Evolutionary conservation across 176 grass and related monocot genomes (phyloP).

Genomic region (Typha latifolia): DNA sequence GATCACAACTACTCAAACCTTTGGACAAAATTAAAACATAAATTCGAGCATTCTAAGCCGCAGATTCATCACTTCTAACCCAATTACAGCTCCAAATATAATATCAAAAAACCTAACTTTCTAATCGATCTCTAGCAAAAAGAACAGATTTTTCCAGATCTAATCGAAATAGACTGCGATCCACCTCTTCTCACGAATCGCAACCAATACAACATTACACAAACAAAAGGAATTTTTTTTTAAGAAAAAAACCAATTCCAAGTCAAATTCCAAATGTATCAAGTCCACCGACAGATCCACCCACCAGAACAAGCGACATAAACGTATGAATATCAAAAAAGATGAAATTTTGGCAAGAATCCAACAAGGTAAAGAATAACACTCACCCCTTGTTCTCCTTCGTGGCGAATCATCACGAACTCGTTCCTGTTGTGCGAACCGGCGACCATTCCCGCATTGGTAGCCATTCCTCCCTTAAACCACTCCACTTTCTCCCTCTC

Average conservation of each 20-base stretch:
- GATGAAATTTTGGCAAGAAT: not conserved
- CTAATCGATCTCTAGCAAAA: not conserved
- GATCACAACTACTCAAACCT: not conserved
- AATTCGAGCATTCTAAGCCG: not conserved
- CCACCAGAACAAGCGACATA: not conserved
- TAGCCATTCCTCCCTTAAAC: slow-evolving; percentile 32
- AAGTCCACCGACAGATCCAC: not conserved
- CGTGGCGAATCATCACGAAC: slow-evolving; percentile 62
- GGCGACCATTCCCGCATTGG: slow-evolving; percentile 63
- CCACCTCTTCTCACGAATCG: not conserved
- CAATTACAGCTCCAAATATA: not conserved
- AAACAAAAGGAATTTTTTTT: no score
- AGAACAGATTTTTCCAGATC: not conserved
- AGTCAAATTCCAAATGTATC: no score
- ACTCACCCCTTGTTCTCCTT: slow-evolving; percentile 39
- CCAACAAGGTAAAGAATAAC: not conserved
- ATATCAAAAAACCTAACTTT: not conserved
- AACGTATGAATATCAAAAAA: not conserved
- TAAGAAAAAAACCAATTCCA: no score
- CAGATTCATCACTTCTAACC: not conserved
- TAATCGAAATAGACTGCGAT: not conserved
- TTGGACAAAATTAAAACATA: no score
- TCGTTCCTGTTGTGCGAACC: slow-evolving; percentile 70
- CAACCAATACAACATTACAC: no score
- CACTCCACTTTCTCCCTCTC: not conserved